These are phyloP conservation scores for Singerocomus inundabilis DNA, from an alignment of 1,284 basidiomycete genomes.

Conservation along the genomic window DNA sequence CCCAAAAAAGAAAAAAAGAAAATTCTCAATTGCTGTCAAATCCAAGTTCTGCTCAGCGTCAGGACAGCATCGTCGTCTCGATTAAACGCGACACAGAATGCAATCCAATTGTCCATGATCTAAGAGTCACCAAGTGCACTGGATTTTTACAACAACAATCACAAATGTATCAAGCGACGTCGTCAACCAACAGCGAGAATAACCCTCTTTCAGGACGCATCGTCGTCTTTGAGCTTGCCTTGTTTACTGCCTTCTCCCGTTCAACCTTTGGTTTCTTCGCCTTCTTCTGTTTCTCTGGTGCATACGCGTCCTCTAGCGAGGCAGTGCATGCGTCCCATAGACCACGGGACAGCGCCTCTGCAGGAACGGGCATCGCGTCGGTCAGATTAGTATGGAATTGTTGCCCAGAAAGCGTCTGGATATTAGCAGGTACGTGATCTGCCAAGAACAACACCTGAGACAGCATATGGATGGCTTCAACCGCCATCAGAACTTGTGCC, in stretches of 20 bases:
- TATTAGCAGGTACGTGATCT: constrained; percentile 44
- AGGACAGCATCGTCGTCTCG: too few species aligned
- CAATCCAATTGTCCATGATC: not conserved
- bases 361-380: constrained; percentile 21
- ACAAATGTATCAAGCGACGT: constrained; percentile 16
- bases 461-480: constrained; percentile 59
- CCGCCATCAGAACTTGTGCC: constrained; percentile 61
- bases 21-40: too few species aligned
- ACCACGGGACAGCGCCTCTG: constrained; percentile 24
- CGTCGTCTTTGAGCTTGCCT: constrained; percentile 6
- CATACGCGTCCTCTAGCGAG: constrained; percentile 51
- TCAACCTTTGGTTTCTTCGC: constrained; percentile 37
- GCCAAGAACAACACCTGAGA: constrained; percentile 58
- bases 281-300: constrained; percentile 44
- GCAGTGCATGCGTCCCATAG: constrained; percentile 50
- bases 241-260: constrained; percentile 9
- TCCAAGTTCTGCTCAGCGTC: too few species aligned
- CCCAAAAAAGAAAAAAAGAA: too few species aligned
- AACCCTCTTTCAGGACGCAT: constrained; percentile 15
- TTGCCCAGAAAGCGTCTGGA: constrained; percentile 54
- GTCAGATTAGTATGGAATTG: constrained; percentile 54
- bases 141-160: not conserved
- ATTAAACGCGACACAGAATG: too few species aligned
- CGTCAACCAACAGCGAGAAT: constrained; percentile 31
- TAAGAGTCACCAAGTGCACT: not conserved